Percentiles rank a stretch among this genome's conserved stretches.
Evolutionary conservation across 2,329 filamentous ascomycete species (phyloP).

Genomic region (Volutella citrinella): DNA sequence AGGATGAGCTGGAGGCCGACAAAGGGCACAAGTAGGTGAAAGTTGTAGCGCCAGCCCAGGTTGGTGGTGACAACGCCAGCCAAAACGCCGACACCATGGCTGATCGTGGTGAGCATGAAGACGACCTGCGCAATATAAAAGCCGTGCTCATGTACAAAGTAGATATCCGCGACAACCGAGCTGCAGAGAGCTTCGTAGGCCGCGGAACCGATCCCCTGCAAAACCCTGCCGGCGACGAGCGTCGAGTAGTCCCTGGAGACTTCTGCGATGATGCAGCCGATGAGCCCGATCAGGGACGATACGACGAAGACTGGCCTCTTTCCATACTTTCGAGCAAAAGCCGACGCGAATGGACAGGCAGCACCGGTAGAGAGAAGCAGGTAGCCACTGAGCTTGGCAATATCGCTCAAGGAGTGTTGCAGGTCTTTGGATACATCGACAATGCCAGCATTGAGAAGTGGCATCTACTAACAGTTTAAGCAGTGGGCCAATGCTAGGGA

Average conservation of each 20-base stretch:
- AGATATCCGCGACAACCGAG: slow-evolving; percentile 2
- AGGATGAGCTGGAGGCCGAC: slow-evolving; percentile 2
- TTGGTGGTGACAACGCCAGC: background rate
- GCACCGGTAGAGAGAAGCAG: background rate
- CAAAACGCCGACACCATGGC: background rate
- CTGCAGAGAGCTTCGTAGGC: background rate
- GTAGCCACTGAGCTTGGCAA: slow-evolving; percentile 1
- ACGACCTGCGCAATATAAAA: background rate
- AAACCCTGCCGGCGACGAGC: background rate
- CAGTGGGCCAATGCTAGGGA: no score
- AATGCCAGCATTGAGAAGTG: no score
- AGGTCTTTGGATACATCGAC: no score
- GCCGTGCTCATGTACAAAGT: slow-evolving; percentile 2
- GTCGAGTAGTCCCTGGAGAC: background rate
- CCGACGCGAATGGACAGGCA: background rate
- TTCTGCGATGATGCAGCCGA: slow-evolving; percentile 1
- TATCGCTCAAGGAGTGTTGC: no score
- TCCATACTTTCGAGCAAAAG: slow-evolving; percentile 1
- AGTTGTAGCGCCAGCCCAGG: slow-evolving; percentile 2
- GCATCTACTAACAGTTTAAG: no score
- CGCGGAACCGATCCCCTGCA: slow-evolving; percentile 1
- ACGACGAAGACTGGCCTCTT: slow-evolving; percentile 1
- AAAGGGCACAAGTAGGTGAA: slow-evolving; percentile 1
- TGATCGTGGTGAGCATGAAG: background rate
- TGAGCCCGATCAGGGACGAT: no score